Evolutionary conservation across 257 asterid genomes (phyloP).

Genomic region (Solanum pinnatisectum): DNA sequence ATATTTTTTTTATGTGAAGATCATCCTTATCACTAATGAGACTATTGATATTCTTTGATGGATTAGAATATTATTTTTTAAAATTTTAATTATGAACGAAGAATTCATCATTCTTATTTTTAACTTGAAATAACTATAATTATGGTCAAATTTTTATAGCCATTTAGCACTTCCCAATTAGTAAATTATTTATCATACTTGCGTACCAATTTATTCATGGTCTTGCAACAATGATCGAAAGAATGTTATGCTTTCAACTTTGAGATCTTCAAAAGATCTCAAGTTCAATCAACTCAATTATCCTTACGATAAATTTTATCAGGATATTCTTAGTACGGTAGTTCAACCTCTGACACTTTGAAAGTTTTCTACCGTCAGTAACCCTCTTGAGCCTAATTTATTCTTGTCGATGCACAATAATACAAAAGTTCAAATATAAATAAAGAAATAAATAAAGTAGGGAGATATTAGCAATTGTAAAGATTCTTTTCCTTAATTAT

Average conservation of each 20-base stretch:
- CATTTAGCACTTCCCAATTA: too few relatives aligned
- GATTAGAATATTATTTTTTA: not conserved
- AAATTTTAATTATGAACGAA: not conserved
- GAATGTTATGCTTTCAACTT: not conserved
- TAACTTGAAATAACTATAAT: too few relatives aligned
- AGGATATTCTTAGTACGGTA: not conserved
- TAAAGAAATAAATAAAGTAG: not conserved
- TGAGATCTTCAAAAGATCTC: accelerated
- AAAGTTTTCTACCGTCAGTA: not conserved
- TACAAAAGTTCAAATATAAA: not conserved
- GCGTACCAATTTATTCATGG: too few relatives aligned
- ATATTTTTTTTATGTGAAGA: not conserved
- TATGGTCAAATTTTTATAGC: too few relatives aligned
- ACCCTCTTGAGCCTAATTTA: not conserved
- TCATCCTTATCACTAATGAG: not conserved
- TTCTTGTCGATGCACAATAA: not conserved
- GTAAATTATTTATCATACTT: too few relatives aligned
- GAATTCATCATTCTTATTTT: too few relatives aligned
- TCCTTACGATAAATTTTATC: not conserved
- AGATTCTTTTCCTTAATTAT: not conserved
- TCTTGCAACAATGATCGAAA: too few relatives aligned
- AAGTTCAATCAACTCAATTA: not conserved
- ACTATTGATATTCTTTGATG: not conserved
- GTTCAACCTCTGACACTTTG: not conserved
- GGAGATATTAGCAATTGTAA: not conserved